Evolutionary conservation across 169 alveolate genomes (phyloP).

Genomic region (Blepharisma undulans): DNA sequence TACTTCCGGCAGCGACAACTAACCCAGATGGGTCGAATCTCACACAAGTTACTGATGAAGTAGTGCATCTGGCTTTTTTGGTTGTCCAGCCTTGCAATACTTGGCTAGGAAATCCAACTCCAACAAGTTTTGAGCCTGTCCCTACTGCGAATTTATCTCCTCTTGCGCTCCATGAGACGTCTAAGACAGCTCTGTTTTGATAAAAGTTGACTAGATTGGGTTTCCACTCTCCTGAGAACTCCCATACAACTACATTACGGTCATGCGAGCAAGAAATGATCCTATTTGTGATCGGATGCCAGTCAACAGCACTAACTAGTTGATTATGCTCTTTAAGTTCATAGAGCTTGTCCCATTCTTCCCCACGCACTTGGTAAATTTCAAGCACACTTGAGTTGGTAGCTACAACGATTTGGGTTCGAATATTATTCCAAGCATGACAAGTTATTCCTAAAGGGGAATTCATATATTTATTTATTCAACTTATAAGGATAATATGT

Average conservation of each 20-base stretch:
- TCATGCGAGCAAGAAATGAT: slow-evolving; percentile 44
- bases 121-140: slow-evolving; percentile 29
- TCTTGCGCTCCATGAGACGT: slow-evolving; percentile 27
- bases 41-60: slow-evolving; percentile 25
- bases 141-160: slow-evolving; percentile 36
- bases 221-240: neutral
- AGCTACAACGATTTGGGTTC: slow-evolving; percentile 25
- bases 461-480: slow-evolving; percentile 29
- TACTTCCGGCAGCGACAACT: slow-evolving; percentile 37
- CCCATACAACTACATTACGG: slow-evolving; percentile 41
- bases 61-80: neutral
- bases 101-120: slow-evolving; percentile 5
- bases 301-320: slow-evolving; percentile 47
- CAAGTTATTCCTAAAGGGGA: slow-evolving; percentile 27
- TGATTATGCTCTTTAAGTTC: slow-evolving; percentile 38
- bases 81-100: slow-evolving; percentile 19
- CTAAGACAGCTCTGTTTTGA: slow-evolving; percentile 33
- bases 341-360: slow-evolving; percentile 25
- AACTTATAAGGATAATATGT: neutral
- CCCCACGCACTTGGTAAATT: slow-evolving; percentile 16
- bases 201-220: slow-evolving; percentile 30
- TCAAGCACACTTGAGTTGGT: neutral
- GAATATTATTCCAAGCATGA: slow-evolving; percentile 28
- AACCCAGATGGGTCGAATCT: slow-evolving; percentile 35
- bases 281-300: slow-evolving; percentile 46